phyloP scores from a whole-genome alignment of 2,329 filamentous ascomycete species.

The Trichothecium sympodiale region DNA sequence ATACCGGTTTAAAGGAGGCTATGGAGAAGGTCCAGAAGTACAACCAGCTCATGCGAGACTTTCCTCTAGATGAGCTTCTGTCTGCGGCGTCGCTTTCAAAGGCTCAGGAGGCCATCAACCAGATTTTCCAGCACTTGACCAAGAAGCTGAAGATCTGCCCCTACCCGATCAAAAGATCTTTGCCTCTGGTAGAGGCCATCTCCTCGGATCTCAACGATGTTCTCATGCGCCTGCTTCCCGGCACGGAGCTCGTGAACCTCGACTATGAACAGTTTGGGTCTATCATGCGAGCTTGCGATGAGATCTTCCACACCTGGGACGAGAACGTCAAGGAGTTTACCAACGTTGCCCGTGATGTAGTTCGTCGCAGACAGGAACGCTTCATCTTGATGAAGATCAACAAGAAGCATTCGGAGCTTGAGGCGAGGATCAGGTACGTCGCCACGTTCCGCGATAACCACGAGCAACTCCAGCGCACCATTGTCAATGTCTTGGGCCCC shows the following conservation, averaged over 20 bases:
- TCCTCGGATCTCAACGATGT: constrained; percentile 84
- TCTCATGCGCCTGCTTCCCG: constrained; percentile 75
- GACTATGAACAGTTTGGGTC: constrained; percentile 83
- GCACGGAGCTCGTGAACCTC: constrained; percentile 79
- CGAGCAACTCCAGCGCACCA: constrained; percentile 92
- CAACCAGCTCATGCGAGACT: constrained; percentile 97
- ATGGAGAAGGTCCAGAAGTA: constrained; percentile 97
- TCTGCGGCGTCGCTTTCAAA: constrained; percentile 85
- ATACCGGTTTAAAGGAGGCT: constrained; percentile 91
- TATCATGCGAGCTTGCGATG: constrained; percentile 72
- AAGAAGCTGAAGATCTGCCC: constrained; percentile 95
- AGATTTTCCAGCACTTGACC: constrained; percentile 91
- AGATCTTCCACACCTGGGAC: constrained; percentile 89
- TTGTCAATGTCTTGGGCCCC: constrained; percentile 88
- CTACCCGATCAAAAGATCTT: constrained; percentile 82
- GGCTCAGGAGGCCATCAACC: constrained; percentile 74
- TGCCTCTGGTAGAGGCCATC: constrained; percentile 93
- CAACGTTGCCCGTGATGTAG: constrained; percentile 91
- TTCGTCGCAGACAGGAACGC: constrained; percentile 85
- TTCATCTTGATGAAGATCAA: constrained; percentile 97
- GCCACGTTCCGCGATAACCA: constrained; percentile 92
- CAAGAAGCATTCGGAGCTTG: constrained; percentile 76
- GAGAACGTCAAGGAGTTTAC: constrained; percentile 96
- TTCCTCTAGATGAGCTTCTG: constrained; percentile 86
- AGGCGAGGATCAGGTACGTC: constrained; percentile 87